A percentile compares a stretch with the other conserved stretches of the same genome.
These are phyloP conservation scores for Clathrospora elynae DNA, from an alignment of 2,329 filamentous ascomycete species.

Conservation along the genomic window DNA sequence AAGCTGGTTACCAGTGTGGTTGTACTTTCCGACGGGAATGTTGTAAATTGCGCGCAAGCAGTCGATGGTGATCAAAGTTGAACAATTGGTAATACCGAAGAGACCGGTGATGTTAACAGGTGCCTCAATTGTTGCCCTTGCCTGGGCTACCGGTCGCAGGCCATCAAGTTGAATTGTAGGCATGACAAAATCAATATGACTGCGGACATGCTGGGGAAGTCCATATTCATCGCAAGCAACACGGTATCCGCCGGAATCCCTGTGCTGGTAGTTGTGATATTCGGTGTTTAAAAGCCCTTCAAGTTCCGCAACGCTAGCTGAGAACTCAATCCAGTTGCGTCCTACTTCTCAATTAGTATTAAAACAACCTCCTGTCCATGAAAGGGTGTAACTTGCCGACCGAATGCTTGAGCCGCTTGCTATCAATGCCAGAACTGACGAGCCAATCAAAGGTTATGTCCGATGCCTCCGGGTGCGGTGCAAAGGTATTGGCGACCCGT, in stretches of 20 bases:
- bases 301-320: slow-evolving; percentile 14
- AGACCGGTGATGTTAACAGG: slow-evolving; percentile 13
- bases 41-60: slow-evolving; percentile 29
- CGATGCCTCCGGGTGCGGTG: slow-evolving; percentile 18
- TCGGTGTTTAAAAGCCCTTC: slow-evolving; percentile 21
- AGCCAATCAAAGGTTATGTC: slow-evolving; percentile 24
- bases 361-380: not conserved
- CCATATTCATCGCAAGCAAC: slow-evolving; percentile 28
- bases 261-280: slow-evolving; percentile 24
- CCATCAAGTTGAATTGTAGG: slow-evolving; percentile 23
- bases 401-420: slow-evolving; percentile 18
- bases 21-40: slow-evolving; percentile 23
- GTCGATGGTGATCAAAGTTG: slow-evolving; percentile 20
- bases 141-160: slow-evolving; percentile 16
- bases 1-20: slow-evolving; percentile 23
- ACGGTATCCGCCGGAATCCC: slow-evolving; percentile 15
- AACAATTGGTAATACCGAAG: slow-evolving; percentile 11
- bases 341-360: slow-evolving; percentile 6
- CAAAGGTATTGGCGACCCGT: slow-evolving; percentile 22
- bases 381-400: slow-evolving; percentile 6
- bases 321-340: slow-evolving; percentile 21
- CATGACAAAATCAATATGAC: slow-evolving; percentile 27
- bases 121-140: slow-evolving; percentile 7
- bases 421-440: slow-evolving; percentile 17
- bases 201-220: slow-evolving; percentile 16